Base-by-base conservation (phyloP, 106 monocot species). In the Posidonia australis region DNA sequence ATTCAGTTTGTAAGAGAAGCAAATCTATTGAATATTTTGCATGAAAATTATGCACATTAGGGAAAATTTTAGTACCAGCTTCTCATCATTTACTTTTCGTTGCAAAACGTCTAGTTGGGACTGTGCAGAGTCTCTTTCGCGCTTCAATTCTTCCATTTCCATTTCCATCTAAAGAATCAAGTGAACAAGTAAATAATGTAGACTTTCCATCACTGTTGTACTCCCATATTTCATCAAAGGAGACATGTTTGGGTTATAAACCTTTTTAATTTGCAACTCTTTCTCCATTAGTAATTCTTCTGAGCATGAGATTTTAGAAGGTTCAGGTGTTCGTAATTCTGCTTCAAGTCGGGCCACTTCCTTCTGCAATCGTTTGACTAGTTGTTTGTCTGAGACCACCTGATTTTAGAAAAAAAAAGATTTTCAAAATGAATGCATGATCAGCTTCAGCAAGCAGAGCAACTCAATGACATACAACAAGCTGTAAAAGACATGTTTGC, bases 291-390 rank as follows among this genome's bases (percentile, higher is more conserved):
- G 55, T 53, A 88, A 46, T 18, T 70, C 75, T 47, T 91, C 90
- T 64, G 87, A 76, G 60, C 66, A 76, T 19, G 71, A 53, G 17
- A 70, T 28, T 48, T 63, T 66, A 68, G 75, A 73, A 61, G 73
- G 65, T 29, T 91, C 98, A 26, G 98, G 91, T 2, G 83, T 85
- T 6, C 81, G 84, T 45, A 88, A 60, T 27, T 86, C 86, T 66
- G 90, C 87, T 81, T 98, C 96, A 32, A 98, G 80, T 74, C 96
- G 78, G 12, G 96, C 96, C 62, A 91, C 87, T 71, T 91, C 87
- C 69, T 79, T 91, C 64, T 98, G 90, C 56, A 98, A 67, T 31
- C 88, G 85, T 67, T 81, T 88, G 20, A 99, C 79, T 32, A 91
- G 66, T 67, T 99, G 98, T 76, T 99, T 99, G 42, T 99, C 88